Conservation (phyloP, 768 basidiomycete species). For the Floccularia luteovirens region DNA sequence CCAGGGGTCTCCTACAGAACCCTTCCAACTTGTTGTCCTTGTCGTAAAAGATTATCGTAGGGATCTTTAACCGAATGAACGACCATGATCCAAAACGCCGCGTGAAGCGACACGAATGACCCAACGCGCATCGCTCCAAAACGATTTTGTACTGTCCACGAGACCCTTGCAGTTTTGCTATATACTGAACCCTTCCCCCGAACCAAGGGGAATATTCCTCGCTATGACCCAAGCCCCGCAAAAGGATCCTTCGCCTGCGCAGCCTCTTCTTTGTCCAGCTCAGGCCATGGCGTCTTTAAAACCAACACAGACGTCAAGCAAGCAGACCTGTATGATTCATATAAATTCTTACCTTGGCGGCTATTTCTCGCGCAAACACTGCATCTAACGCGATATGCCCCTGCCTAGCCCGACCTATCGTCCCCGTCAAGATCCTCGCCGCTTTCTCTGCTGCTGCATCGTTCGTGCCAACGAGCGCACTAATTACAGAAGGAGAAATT, state of each 20-base stretch:
- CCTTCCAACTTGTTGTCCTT: conserved; percentile 17
- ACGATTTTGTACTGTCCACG: conserved; percentile 20
- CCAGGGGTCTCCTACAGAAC: conserved; percentile 35
- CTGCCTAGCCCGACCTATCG: background rate
- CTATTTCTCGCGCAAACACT: conserved; percentile 22
- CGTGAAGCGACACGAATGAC: conserved; percentile 40
- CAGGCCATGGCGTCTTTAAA: conserved; percentile 41
- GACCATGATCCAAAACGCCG: conserved; percentile 45
- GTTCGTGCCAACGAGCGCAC: conserved; percentile 21
- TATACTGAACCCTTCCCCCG: conserved; percentile 46
- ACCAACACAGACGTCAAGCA: background rate
- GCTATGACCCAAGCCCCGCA: conserved; percentile 32
- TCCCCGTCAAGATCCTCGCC: conserved; percentile 7
- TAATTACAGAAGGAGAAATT: conserved; percentile 18
- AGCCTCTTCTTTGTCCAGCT: conserved; percentile 41
- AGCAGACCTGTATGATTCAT: background rate
- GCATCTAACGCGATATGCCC: conserved; percentile 4
- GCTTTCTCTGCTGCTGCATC: conserved; percentile 18
- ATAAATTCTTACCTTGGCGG: conserved; percentile 17
- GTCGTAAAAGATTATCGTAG: conserved; percentile 18
- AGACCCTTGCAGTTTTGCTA: conserved; percentile 16
- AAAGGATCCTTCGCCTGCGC: conserved; percentile 17
- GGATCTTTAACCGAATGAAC: conserved; percentile 37
- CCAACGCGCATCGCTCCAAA: conserved; percentile 35
- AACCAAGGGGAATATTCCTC: conserved; percentile 32